Base-by-base conservation (phyloP, 176 grass and related monocot genomes). In the Oryza glaberrima region DNA sequence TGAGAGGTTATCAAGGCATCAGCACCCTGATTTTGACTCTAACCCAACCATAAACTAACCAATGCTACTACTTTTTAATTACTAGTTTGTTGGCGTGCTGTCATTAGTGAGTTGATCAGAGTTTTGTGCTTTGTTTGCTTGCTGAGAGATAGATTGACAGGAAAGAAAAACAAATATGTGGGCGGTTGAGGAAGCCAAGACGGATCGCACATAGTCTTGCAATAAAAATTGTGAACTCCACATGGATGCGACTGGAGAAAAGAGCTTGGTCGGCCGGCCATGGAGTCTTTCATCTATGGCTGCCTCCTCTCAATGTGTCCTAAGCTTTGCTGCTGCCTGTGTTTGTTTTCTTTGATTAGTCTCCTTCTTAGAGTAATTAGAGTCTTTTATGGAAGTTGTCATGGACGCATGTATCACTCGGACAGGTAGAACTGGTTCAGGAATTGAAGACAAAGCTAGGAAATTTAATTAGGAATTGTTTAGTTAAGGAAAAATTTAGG, bases 1-100 rank as follows among this genome's bases (percentile, higher is more conserved):
- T 69, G 85, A 87, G 61, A 61, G 72, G 20, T 70, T 87, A 87
- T 82, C 85, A 60, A 23, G 20, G n/a, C 40, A 58, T 7, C n/a
- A 36, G 49, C 12, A 40, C 67, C 36, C 45, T 61, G 79, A 20
- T 74, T 86, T 86, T 69, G 79, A 40, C 73, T 34, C 54, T 60
- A 65, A 74, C 47, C 69, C 36, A 32, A 38, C 25, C 30, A 28
- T 44, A 64, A 48, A 36, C 22, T 17, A 56, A 83, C 19, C 6
- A 58, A 58, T n/a, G 16, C 4, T 58, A 56, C 51, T 19, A 32
- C 9, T 76, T 77, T 67, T 14, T n/a, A 16, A 58, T 58, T 20
- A 3, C 30, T 32, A 56, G 49, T 40, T 76, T 84, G 48, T 69
- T 68, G 28, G 25, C 11, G 43, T 69, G 46, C 22, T 66, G 56